Conservation (phyloP, 2,329 filamentous ascomycete species). For the Apiospora saccharicola region DNA sequence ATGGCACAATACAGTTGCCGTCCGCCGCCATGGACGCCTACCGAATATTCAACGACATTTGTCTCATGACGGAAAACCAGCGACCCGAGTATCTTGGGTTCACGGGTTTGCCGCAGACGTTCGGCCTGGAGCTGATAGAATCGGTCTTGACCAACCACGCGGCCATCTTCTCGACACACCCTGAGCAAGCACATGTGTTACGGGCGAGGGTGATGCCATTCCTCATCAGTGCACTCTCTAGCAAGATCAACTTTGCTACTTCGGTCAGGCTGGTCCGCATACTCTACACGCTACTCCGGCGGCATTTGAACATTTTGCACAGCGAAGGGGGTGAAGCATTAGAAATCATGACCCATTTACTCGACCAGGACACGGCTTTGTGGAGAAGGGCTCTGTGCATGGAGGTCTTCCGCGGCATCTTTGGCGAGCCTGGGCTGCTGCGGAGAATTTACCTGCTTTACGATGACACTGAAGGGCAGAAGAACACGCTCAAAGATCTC, state of each 20-base stretch:
- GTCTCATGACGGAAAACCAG: constrained; percentile 84
- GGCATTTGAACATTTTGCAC: constrained; percentile 77
- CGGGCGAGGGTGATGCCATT: constrained; percentile 83
- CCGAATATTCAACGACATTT: constrained; percentile 88
- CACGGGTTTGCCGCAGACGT: constrained; percentile 78
- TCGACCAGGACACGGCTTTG: constrained; percentile 82
- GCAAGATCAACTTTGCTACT: constrained; percentile 79
- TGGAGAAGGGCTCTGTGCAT: constrained; percentile 94
- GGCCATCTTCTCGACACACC: constrained; percentile 78
- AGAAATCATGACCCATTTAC: constrained; percentile 80
- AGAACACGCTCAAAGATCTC: constrained; percentile 79
- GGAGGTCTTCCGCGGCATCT: constrained; percentile 88
- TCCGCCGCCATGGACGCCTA: constrained; percentile 87
- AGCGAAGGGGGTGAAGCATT: constrained; percentile 85
- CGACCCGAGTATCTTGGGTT: constrained; percentile 83
- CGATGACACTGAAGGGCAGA: constrained; percentile 76
- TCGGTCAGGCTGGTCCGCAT: constrained; percentile 85
- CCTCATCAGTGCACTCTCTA: constrained; percentile 78
- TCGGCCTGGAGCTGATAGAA: constrained; percentile 91
- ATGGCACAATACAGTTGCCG: constrained; percentile 71
- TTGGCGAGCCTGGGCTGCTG: constrained; percentile 80
- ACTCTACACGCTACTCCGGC: constrained; percentile 79
- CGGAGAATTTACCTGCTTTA: constrained; percentile 83
- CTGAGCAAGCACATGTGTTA: constrained; percentile 82
- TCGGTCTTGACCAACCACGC: constrained; percentile 87